These are phyloP conservation scores for Arthrobotrys sinensis DNA, from an alignment of 2,329 filamentous ascomycete genomes.

Conservation along the genomic window DNA sequence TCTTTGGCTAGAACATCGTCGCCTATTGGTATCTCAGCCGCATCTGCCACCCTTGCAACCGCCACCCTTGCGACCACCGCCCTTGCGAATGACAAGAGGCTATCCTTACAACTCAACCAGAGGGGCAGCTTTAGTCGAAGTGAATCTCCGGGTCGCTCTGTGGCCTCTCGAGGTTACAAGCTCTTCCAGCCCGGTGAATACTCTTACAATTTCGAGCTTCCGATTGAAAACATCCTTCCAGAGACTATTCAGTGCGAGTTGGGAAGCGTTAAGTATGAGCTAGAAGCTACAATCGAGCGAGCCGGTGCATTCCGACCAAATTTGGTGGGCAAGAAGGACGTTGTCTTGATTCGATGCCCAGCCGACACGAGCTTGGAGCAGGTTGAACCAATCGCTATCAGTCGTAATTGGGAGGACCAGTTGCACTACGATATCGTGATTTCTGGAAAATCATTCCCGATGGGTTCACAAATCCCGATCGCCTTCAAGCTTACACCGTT, in stretches of 20 bases:
- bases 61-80: constrained; percentile 67
- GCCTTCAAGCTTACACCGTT: constrained; percentile 93
- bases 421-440: constrained; percentile 97
- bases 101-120: constrained; percentile 85
- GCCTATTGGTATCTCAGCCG: constrained; percentile 64
- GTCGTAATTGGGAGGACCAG: constrained; percentile 93
- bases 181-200: constrained; percentile 84
- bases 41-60: constrained; percentile 69
- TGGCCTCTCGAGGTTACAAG: constrained; percentile 85
- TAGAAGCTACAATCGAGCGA: constrained; percentile 87
- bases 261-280: constrained; percentile 87
- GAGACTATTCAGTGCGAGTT: constrained; percentile 91
- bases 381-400: constrained; percentile 93
- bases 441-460: constrained; percentile 92
- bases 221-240: constrained; percentile 81
- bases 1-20: constrained; percentile 63
- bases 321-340: constrained; percentile 84
- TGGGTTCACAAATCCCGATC: constrained; percentile 89
- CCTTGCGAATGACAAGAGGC: constrained; percentile 73
- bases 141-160: constrained; percentile 74
- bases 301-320: constrained; percentile 92
- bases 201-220: constrained; percentile 84
- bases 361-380: constrained; percentile 90
- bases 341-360: constrained; percentile 86
- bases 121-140: constrained; percentile 88